Evolutionary conservation across 2,329 filamentous ascomycete genomes (phyloP), one percentile per base, ranked within the genome.

Genomic region (Xylariaceae sp.): DNA sequence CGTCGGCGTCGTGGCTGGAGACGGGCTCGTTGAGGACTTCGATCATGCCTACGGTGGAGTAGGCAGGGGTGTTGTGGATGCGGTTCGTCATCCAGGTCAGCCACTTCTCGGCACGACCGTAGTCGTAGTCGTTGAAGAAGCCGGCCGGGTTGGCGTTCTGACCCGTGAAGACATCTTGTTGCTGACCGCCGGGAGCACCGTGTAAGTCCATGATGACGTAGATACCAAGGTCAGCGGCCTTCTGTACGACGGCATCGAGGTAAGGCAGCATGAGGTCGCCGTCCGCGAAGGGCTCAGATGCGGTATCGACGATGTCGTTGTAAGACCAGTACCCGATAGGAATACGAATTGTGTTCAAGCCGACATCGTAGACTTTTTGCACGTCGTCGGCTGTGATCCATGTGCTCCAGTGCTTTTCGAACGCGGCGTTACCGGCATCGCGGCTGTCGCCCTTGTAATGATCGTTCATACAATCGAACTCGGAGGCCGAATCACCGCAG

Each of bases 21-120:
- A 75, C 62, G 3, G 81, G 80, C 61, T 84, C 81, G 58, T 83
- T 84, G 47, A 83, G 67, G 11, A 83, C 64, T 59, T 79, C 73
- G 35, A 84, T 62, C 74, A 81, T 82, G 48, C 80, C 80, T 22
- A 83, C 80, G 40, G 76, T 81, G 46, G 72, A 66, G 60, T 77
- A 80, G 30, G 70, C 71, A 33, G 64, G 45, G 51, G 71, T 74
- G 35, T 59, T 67, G 60, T 82, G 78, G 50, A 81, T 74, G 36
- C 72, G 68, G 35, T 72, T 68, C 11, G 77, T 74, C 58, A 84
- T 75, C 73, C 75, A 81, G 46, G 73, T 65, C n/a, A 83, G 72
- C 66, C 81, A 83, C 44, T 73, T 61, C 49, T 75, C 62, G 2
- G 77, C 77, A 11, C 81, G 78, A 19, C 73, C 72, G 62, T 80